Evolutionary conservation across 257 asterid genomes (phyloP).

Genomic region (Agastache rugosa): DNA sequence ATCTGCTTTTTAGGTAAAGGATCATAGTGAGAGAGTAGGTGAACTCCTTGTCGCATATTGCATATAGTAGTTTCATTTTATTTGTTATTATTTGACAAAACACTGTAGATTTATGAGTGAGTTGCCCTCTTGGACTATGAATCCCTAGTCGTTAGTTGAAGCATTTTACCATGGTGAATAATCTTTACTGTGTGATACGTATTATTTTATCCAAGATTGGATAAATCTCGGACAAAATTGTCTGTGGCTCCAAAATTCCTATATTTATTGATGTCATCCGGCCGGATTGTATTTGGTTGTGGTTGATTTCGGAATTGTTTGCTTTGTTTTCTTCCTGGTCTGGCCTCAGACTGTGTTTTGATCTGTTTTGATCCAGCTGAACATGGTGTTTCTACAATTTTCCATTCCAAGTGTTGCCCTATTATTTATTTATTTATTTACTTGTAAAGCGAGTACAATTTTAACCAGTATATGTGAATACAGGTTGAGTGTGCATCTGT

Average conservation of each 20-base stretch:
- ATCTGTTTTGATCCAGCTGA: neutral
- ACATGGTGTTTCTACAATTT: too few relatives aligned
- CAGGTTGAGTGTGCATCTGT: too few relatives aligned
- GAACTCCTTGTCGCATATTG: constrained; percentile 19
- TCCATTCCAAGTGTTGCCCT: too few relatives aligned
- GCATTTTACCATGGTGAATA: neutral
- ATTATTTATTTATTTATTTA: too few relatives aligned
- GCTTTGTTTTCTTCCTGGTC: neutral
- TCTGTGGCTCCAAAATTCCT: neutral
- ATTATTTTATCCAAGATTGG: neutral
- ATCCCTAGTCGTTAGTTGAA: neutral
- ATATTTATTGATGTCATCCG: neutral
- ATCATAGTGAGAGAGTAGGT: constrained; percentile 13
- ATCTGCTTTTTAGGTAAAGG: constrained; percentile 30
- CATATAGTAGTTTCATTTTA: constrained; percentile 14
- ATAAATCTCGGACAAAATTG: neutral
- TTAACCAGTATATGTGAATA: too few relatives aligned
- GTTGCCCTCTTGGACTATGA: neutral
- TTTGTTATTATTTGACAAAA: constrained; percentile 20
- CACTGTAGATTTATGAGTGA: constrained; percentile 31
- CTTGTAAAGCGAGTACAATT: too few relatives aligned
- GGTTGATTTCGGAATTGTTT: neutral
- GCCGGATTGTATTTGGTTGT: neutral
- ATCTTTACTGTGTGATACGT: neutral
- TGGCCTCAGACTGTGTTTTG: neutral